Conservation (phyloP, 176 grass and related monocot species). For the Bothriochloa decipiens region DNA sequence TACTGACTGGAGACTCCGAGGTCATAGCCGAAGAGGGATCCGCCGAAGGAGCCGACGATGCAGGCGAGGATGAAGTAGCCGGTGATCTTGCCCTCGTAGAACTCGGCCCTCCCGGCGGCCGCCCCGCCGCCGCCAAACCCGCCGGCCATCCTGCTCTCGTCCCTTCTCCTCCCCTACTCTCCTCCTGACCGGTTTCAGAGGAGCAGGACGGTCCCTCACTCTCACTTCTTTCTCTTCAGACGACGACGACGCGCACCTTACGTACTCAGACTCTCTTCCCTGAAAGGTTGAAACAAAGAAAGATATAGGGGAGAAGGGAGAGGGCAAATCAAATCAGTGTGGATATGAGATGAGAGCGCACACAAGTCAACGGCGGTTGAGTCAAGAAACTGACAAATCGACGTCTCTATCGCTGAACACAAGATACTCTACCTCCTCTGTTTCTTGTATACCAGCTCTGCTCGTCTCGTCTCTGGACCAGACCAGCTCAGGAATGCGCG, state of each 20-base stretch:
- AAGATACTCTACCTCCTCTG: not conserved
- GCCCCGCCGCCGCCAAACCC: slow-evolving; percentile 59
- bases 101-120: slow-evolving; percentile 54
- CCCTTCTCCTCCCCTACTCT: not conserved
- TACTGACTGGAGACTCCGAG: slow-evolving; percentile 92
- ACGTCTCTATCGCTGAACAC: not conserved
- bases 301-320: not conserved
- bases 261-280: not conserved
- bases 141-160: slow-evolving; percentile 51
- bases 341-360: not conserved
- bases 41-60: slow-evolving; percentile 89
- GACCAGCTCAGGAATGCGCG: not conserved
- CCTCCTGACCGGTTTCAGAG: not conserved
- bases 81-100: slow-evolving; percentile 87
- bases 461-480: no score
- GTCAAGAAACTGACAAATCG: not conserved
- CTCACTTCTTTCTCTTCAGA: not conserved
- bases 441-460: no score
- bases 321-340: not conserved
- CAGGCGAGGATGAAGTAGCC: slow-evolving; percentile 89
- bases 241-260: not conserved
- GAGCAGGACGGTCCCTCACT: no score
- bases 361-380: slow-evolving; percentile 25
- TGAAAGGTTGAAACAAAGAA: not conserved
- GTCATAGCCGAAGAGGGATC: slow-evolving; percentile 98